These are phyloP conservation scores for Globisporangium polare DNA, from an alignment of 352 stramenopile species.

Conservation along the genomic window DNA sequence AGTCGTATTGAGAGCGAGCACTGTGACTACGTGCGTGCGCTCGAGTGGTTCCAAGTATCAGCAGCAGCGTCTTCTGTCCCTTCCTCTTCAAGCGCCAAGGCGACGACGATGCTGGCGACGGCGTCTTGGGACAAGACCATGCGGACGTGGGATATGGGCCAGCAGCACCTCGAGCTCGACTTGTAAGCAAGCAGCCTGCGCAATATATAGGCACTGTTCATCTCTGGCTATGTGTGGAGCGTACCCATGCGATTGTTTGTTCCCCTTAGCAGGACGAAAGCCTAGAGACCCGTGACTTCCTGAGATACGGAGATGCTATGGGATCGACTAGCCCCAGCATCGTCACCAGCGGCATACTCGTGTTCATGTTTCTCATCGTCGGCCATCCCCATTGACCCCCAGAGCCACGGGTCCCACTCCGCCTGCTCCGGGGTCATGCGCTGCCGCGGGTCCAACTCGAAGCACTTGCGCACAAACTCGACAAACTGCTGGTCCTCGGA, in stretches of 20 bases:
- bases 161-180: neutral
- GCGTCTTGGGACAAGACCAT: constrained; percentile 69
- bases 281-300: neutral
- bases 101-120: constrained; percentile 29
- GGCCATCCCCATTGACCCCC: neutral
- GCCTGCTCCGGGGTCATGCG: constrained; percentile 57
- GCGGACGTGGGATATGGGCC: constrained; percentile 35
- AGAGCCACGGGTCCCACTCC: constrained; percentile 59
- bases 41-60: constrained; percentile 52
- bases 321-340: too few species aligned
- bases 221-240: too few species aligned
- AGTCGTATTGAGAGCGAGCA: constrained; percentile 28
- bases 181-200: constrained; percentile 1
- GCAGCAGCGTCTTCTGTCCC: constrained; percentile 4
- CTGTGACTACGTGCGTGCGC: constrained; percentile 64
- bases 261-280: neutral
- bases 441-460: constrained; percentile 58
- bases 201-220: constrained; percentile 16
- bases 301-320: too few species aligned
- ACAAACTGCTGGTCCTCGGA: constrained; percentile 53
- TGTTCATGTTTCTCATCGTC: neutral
- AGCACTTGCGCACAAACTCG: constrained; percentile 57
- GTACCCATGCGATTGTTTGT: too few species aligned
- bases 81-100: too few species aligned
- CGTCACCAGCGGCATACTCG: neutral